Evolutionary conservation across 192 early-diverging fungal genomes (phyloP), one percentile per base, ranked within the genome.

Genomic region (Rhizophagus sp.): DNA sequence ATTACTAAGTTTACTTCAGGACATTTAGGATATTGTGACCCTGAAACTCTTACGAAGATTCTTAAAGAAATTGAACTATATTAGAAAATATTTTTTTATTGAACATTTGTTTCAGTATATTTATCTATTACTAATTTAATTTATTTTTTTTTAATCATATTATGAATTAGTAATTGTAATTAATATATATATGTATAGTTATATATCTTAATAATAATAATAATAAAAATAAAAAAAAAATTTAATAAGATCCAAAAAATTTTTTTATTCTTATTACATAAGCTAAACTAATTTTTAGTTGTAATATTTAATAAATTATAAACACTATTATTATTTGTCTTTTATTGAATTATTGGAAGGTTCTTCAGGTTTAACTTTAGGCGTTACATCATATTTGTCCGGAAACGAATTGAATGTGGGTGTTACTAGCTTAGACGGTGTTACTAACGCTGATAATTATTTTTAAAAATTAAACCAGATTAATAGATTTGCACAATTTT

Each of bases 1-100:
- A 49, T 90, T 57, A 82, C 83, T 8, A 78, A 85, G 77, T 81
- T 84, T 69, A 78, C 89, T 19, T 82, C 81, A 34, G 89, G 89
- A 2, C 89, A 90, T 73, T 71, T 85, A 2, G 83, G 84, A 49
- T 90, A 90, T 57, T 80, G 80, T 2, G 81, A 86, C 10, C 78
- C 78, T 27, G 52, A 62, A 71, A 62, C 50, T 8, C 57, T 79
- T 22, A 27, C 30, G 24, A 62, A 57, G 4, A 79, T 79, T 39
- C 44, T 79, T 25, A 17, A 79, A 57, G 19, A 71, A 67, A 47
- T 79, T 62, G 34, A 27, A 19, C n/a, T 71, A 24, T 52, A 79
- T 24, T 75, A 75, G 30, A 1, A 30, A 30, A 30, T 30, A 30
- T 30, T 30, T 30, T 30, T 30, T 30, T 30, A 30, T 30, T 30